Conservation (phyloP, 805 yeast species). For the Tetrapisispora pingtungensis region DNA sequence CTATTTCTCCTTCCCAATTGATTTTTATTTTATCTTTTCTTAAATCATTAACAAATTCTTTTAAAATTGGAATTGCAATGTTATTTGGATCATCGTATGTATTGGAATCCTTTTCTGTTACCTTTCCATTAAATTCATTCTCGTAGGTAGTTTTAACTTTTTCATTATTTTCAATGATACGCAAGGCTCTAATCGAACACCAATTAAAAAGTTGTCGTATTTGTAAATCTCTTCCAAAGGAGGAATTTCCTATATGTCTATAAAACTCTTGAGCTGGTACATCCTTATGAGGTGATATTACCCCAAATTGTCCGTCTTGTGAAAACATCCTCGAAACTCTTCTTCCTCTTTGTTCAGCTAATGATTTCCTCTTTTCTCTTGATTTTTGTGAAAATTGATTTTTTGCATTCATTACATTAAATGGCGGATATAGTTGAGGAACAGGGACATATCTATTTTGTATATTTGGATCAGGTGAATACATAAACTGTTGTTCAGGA, state of each 20-base stretch:
- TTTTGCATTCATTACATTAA: neutral
- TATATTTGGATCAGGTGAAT: constrained; percentile 10
- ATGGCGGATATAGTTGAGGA: constrained; percentile 16
- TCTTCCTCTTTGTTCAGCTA: constrained; percentile 23
- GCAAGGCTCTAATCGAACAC: constrained; percentile 23
- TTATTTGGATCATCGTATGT: constrained; percentile 10
- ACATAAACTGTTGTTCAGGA: constrained; percentile 23
- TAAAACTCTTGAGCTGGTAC: constrained; percentile 26
- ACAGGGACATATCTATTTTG: constrained; percentile 17
- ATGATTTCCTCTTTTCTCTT: constrained; percentile 16
- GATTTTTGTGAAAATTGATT: constrained; percentile 4
- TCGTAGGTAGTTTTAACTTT: neutral
- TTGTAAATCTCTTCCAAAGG: constrained; percentile 21
- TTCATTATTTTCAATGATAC: constrained; percentile 11
- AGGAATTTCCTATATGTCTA: constrained; percentile 23
- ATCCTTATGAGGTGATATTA: constrained; percentile 27
- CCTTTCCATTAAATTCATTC: neutral
- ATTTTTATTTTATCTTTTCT: constrained; percentile 18
- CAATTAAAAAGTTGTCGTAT: constrained; percentile 26
- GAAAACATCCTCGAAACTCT: constrained; percentile 23
- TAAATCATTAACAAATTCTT: constrained; percentile 25
- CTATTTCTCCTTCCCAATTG: constrained; percentile 22
- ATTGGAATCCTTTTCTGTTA: neutral
- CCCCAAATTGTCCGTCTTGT: constrained; percentile 14
- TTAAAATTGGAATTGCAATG: constrained; percentile 19